phyloP scores from a whole-genome alignment of 345 rosid species.

The Excoecaria agallocha region DNA sequence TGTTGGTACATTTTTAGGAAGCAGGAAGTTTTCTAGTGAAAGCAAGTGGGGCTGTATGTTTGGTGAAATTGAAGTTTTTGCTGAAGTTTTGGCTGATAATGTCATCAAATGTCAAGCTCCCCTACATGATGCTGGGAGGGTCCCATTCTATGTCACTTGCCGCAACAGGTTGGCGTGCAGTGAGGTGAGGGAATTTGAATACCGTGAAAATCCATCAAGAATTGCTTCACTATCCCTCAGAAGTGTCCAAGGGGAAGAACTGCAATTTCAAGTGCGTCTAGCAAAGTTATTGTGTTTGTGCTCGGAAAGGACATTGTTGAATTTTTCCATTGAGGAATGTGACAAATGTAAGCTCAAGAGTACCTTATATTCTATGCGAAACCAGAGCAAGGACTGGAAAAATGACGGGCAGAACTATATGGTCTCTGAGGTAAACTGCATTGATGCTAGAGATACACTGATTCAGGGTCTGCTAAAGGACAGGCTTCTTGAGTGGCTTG shows the following conservation, averaged over 20 bases:
- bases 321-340: slow-evolving; percentile 39
- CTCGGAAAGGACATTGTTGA: slow-evolving; percentile 26
- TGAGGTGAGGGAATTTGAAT: slow-evolving; percentile 72
- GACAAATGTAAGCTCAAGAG: slow-evolving; percentile 39
- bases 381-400: slow-evolving; percentile 10
- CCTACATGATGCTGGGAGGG: slow-evolving; percentile 48
- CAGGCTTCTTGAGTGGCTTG: slow-evolving; percentile 53
- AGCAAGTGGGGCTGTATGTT: slow-evolving; percentile 68
- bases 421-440: slow-evolving; percentile 12
- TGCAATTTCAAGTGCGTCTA: slow-evolving; percentile 41
- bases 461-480: slow-evolving; percentile 44
- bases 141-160: slow-evolving; percentile 66
- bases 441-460: slow-evolving; percentile 33
- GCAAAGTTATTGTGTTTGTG: slow-evolving; percentile 39
- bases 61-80: slow-evolving; percentile 67
- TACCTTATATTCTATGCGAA: slow-evolving; percentile 27
- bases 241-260: slow-evolving; percentile 29
- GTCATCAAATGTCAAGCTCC: slow-evolving; percentile 60
- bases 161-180: slow-evolving; percentile 67
- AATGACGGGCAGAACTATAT: slow-evolving; percentile 12
- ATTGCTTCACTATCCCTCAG: slow-evolving; percentile 11
- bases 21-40: slow-evolving; percentile 36
- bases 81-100: slow-evolving; percentile 50
- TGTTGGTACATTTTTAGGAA: slow-evolving; percentile 50
- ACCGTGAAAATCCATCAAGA: slow-evolving; percentile 43